These are phyloP conservation scores for Trichoderma endophyticum DNA, from an alignment of 2,329 filamentous ascomycete species.

Conservation along the genomic window DNA sequence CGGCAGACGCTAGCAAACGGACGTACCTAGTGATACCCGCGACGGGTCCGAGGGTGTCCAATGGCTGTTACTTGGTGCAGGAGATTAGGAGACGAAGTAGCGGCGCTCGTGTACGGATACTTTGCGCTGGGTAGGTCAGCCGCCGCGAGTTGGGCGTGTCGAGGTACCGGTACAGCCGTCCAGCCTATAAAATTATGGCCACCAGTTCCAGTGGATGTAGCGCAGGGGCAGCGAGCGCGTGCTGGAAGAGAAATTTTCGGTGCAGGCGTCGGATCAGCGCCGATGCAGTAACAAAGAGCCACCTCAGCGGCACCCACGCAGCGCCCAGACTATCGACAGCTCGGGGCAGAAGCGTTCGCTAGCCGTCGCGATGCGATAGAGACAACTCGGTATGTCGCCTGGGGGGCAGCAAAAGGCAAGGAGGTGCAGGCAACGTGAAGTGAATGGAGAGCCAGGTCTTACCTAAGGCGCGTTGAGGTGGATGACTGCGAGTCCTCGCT, in stretches of 20 bases:
- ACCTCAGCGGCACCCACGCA: conserved; percentile 16
- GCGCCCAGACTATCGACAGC: conserved; percentile 8
- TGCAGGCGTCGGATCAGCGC: conserved; percentile 22
- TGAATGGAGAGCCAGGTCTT: conserved; percentile 30
- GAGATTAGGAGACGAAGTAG: conserved; percentile 6
- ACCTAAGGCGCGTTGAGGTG: conserved; percentile 33
- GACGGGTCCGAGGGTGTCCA: conserved; percentile 9
- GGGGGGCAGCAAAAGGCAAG: conserved; percentile 23
- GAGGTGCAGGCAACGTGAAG: conserved; percentile 23
- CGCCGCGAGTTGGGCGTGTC: neutral
- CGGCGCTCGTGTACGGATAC: conserved; percentile 8
- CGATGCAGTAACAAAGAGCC: conserved; percentile 14
- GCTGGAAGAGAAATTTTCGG: conserved; percentile 35
- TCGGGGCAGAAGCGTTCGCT: conserved; percentile 16
- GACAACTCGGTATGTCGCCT: conserved; percentile 15
- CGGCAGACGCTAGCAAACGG: conserved; percentile 6
- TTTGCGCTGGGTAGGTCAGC: neutral
- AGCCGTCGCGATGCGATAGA: conserved; percentile 17
- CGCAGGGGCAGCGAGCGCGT: conserved; percentile 18
- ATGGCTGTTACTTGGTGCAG: conserved; percentile 6
- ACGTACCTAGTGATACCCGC: conserved; percentile 17
- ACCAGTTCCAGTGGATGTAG: conserved; percentile 14
- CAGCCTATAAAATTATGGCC: neutral
- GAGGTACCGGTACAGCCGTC: conserved; percentile 7
- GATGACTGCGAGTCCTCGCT: conserved; percentile 31